Evolutionary conservation across 148 eudicot genomes (phyloP).

Genomic region (Rhododendron ovatum): DNA sequence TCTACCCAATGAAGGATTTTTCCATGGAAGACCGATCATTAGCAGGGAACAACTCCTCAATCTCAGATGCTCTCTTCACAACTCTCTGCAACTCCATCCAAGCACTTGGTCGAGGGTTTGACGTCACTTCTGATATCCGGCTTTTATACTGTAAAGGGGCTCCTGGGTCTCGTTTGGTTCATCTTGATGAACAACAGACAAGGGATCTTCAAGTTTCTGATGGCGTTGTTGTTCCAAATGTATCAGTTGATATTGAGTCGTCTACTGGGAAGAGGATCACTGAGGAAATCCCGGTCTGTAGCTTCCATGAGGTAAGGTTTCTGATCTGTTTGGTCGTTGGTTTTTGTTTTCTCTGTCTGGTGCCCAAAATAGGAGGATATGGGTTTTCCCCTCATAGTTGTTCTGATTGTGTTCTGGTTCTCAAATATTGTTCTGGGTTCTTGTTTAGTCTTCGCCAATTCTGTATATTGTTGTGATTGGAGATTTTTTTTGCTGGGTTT

Average conservation of each 20-base stretch:
- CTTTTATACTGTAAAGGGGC: slow-evolving; percentile 91
- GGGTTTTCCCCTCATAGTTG: not conserved
- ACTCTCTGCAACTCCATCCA: slow-evolving; percentile 74
- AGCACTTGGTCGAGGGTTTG: slow-evolving; percentile 95
- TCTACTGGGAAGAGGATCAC: slow-evolving; percentile 35
- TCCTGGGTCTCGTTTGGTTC: slow-evolving; percentile 72
- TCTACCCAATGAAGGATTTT: slow-evolving; percentile 17
- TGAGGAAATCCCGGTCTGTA: slow-evolving; percentile 57
- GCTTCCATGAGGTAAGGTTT: slow-evolving; percentile 63
- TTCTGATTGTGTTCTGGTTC: not conserved
- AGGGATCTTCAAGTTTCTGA: slow-evolving; percentile 49
- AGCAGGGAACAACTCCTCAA: not conserved
- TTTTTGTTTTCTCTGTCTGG: not conserved
- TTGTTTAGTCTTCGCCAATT: slow-evolving; percentile 3
- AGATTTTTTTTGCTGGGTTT: not conserved
- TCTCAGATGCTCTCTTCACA: slow-evolving; percentile 49
- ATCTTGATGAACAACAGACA: slow-evolving; percentile 49
- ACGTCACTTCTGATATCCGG: slow-evolving; percentile 92
- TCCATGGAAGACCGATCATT: slow-evolving; percentile 21
- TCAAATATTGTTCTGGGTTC: not conserved
- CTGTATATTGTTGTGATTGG: not conserved
- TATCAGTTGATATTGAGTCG: slow-evolving; percentile 69
- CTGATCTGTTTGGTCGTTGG: slow-evolving; percentile 3
- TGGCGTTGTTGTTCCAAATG: slow-evolving; percentile 49
- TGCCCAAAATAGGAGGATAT: not conserved